These are phyloP conservation scores for Yamadazyma spencermartinsiae DNA, from an alignment of 1,139 yeast genomes.

Conservation along the genomic window DNA sequence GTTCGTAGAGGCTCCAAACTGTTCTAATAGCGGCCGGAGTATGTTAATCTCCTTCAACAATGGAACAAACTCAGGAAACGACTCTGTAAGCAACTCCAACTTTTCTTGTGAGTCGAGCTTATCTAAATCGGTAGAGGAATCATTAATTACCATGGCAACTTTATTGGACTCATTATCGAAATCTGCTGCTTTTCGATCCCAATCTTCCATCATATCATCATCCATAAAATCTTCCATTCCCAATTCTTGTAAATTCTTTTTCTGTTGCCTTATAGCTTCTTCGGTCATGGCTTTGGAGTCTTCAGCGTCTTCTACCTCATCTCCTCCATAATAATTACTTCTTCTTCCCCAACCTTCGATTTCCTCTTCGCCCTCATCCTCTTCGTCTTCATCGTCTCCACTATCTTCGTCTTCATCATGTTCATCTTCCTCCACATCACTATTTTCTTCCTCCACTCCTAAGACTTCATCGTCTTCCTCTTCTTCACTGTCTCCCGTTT, in stretches of 20 bases:
- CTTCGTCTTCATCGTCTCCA: conserved; percentile 45
- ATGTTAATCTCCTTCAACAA: conserved; percentile 62
- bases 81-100: conserved; percentile 49
- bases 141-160: conserved; percentile 25
- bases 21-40: conserved; percentile 44
- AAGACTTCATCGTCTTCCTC: conserved; percentile 26
- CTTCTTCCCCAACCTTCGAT: conserved; percentile 79
- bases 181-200: conserved; percentile 48
- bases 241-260: conserved; percentile 77
- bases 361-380: conserved; percentile 51
- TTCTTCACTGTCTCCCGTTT: conserved; percentile 25
- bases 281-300: conserved; percentile 78
- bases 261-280: conserved; percentile 87
- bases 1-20: conserved; percentile 26
- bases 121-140: conserved; percentile 31
- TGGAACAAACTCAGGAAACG: conserved; percentile 85
- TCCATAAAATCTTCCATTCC: conserved; percentile 82
- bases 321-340: conserved; percentile 80
- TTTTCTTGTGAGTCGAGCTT: conserved; percentile 45
- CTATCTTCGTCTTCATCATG: conserved; percentile 31
- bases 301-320: conserved; percentile 73
- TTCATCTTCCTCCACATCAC: conserved; percentile 35
- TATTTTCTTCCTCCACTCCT: conserved; percentile 29
- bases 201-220: conserved; percentile 76
- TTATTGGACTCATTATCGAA: conserved; percentile 27